Base-by-base conservation (phyloP, 1,284 basidiomycete species). In the Fomitopsis schrenkii region DNA sequence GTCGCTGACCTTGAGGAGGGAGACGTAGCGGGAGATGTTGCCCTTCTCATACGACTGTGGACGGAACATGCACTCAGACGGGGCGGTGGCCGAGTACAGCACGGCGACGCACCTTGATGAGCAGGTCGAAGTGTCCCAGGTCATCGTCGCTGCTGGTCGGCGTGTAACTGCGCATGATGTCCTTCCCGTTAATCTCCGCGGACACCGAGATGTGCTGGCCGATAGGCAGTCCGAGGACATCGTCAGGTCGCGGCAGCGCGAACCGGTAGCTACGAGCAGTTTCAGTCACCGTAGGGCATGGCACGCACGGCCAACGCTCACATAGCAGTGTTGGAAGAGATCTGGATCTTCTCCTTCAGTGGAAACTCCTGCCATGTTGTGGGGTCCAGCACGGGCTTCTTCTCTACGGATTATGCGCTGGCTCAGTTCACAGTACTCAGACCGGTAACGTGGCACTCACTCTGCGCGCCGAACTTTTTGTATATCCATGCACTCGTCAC, bases 251-350 rank as follows among this genome's bases (percentile, higher is more conserved):
- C 30, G 93, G 91, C 15, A 99, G 84, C 48, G 81, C 86, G 75
- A 98, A 97, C 65, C 95, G 94, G 81, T 98, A 98, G 67, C 94
- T 96, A 71, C 56, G 62, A 41, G 60, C 40, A 56, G 57, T 36
- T 44, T 57, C 44, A 22, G 57, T 57, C 41, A 7, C 38, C 19
- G 30, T 22, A 22, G 57, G 15, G 14, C 40, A 17, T 26, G 60
- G 38, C 60, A 60, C 35, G 42, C 50, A 60, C 35, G 14, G 14
- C 38, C 48, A 55, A 44, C 28, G 77, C 87, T 65, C 70, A 97
- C 92, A 95, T 82, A 63, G 95, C 95, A 57, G 95, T 97, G 79
- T 99, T 99, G 65, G 91, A 91, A n/a, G 95, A 97, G 62, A 98
- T 81, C 67, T 86, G 79, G 55, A 87, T 89, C 78, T 96, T 97